Evolutionary conservation across 1,284 basidiomycete species (phyloP).

Genomic region (Ustilago tritici): DNA sequence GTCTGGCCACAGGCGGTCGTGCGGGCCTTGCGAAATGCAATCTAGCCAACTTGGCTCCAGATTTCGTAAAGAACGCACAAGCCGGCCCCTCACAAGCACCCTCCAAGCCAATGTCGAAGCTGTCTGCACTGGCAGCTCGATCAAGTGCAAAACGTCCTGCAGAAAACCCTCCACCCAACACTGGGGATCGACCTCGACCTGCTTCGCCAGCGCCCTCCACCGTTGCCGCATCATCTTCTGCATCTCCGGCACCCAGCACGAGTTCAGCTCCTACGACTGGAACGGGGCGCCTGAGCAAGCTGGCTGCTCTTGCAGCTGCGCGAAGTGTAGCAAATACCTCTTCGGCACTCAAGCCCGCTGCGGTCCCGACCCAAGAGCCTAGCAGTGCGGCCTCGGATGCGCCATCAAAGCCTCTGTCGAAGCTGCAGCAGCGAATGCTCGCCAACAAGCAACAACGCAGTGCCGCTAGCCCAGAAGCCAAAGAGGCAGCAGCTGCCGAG

Average conservation of each 20-base stretch:
- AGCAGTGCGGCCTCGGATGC: slow-evolving; percentile 71
- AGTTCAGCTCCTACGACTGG: slow-evolving; percentile 5
- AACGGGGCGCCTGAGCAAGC: slow-evolving; percentile 48
- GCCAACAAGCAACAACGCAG: slow-evolving; percentile 47
- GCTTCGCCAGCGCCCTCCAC: slow-evolving; percentile 24
- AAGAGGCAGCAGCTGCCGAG: slow-evolving; percentile 32
- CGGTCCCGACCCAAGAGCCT: slow-evolving; percentile 8
- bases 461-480: slow-evolving; percentile 35
- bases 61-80: slow-evolving; percentile 24
- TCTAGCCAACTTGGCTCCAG: slow-evolving; percentile 41
- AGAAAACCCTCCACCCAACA: slow-evolving; percentile 20
- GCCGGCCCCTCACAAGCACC: slow-evolving; percentile 2
- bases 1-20: slow-evolving; percentile 45
- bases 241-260: neutral
- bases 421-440: slow-evolving; percentile 73
- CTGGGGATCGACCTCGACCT: slow-evolving; percentile 19
- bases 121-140: slow-evolving; percentile 42
- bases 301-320: slow-evolving; percentile 58
- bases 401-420: slow-evolving; percentile 72
- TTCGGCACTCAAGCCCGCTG: slow-evolving; percentile 16
- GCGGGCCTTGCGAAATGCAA: slow-evolving; percentile 54
- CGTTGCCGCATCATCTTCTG: slow-evolving; percentile 3
- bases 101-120: slow-evolving; percentile 43
- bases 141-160: slow-evolving; percentile 47
- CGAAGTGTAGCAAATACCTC: slow-evolving; percentile 22